A percentile compares a stretch with the other conserved stretches of the same genome.
Conservation (phyloP, 1,284 basidiomycete genomes). For the Puccinia coronata region DNA sequence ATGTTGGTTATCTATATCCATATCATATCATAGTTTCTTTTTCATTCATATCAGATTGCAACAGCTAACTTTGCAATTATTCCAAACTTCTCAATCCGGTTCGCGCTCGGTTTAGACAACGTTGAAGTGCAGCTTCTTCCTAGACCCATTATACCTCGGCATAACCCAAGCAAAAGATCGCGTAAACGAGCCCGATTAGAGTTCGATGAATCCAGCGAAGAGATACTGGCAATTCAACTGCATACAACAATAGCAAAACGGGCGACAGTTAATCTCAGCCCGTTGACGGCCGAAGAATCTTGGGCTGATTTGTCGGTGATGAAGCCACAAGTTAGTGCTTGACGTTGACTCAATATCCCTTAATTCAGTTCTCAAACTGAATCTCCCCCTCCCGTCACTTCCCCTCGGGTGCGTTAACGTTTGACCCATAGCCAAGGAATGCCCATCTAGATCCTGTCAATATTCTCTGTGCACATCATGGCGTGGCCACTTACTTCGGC, state of each 20-base stretch:
- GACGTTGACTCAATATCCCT: background rate
- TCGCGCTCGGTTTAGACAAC: constrained; percentile 31
- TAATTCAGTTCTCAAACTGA: constrained; percentile 15
- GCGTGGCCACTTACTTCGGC: constrained; percentile 1
- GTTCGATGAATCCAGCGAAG: constrained; percentile 30
- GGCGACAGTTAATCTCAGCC: constrained; percentile 34
- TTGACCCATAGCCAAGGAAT: constrained; percentile 8
- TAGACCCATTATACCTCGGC: constrained; percentile 42
- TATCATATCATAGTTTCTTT: background rate
- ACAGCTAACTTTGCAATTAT: background rate
- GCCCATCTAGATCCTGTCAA: constrained; percentile 41
- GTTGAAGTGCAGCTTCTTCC: constrained; percentile 49
- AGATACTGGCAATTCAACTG: constrained; percentile 38
- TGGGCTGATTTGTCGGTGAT: constrained; percentile 46
- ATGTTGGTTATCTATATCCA: constrained; percentile 22
- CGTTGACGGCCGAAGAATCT: constrained; percentile 42
- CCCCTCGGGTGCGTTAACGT: background rate
- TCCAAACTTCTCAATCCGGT: background rate
- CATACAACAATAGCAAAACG: constrained; percentile 42
- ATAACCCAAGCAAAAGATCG: constrained; percentile 10
- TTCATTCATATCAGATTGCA: background rate
- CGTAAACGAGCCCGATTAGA: constrained; percentile 44
- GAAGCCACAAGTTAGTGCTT: constrained; percentile 46
- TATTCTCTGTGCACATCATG: constrained; percentile 20
- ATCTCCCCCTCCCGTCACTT: background rate